Base-by-base conservation (phyloP, 345 rosid species). In the Citropsis articulata region DNA sequence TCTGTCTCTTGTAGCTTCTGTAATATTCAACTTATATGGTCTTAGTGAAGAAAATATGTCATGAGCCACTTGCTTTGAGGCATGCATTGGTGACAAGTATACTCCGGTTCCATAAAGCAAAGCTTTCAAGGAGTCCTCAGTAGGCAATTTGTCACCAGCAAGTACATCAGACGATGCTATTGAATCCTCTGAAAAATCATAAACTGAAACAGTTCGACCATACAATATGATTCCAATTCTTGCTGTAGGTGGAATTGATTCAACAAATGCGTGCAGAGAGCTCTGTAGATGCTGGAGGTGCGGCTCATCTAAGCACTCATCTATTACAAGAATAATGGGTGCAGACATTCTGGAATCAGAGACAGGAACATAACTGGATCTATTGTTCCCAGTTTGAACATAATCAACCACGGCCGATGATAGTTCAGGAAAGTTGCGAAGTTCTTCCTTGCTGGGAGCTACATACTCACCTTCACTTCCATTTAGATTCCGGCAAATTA, bases 81-180 rank as follows among this genome's bases (percentile, higher is more conserved):
- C 95, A 87, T 94, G 98, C 95, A 97, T 90, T 2, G 98, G 92
- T 28, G 99, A 86, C 84, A 94, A 82, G 88, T 94, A 94, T 66
- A 97, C 85, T n/a, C 99, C 97, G 16, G 95, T 92, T 78, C 98
- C 98, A 66, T 91, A 97, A 53, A 97, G 87, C 88, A 97, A 86
- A 63, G 92, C 85, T 82, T 91, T 94, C 91, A 97, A 85, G 69
- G 93, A 83, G 73, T 93, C 99, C 76, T 84, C 85, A 53, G 86
- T 81, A 5, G 96, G 98, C 63, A 94, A 90, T 86, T 87, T 88
- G 61, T 89, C 97, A 79, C 99, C 98, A 75, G 96, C 91, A 81
- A 97, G 93, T 80, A 93, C 99, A 85, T 97, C 98, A 12, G 99
- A 97, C 31, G 98, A 94, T 82, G 99, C 99, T 61, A 93, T 81